Conservation (phyloP, 1,284 basidiomycete genomes). For the Tilletiaria anomala region DNA sequence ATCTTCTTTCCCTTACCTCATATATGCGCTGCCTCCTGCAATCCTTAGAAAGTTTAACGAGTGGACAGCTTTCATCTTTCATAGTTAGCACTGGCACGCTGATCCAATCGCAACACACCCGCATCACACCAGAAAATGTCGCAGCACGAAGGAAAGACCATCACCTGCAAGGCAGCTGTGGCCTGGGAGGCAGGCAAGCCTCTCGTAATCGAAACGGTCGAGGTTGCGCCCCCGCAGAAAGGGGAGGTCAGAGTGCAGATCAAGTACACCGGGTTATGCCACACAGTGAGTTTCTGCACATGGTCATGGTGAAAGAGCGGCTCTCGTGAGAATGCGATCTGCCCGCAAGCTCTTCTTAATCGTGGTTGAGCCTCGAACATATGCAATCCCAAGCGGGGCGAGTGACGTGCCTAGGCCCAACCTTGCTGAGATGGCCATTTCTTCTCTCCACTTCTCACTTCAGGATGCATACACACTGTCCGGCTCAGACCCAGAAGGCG, state of each 20-base stretch:
- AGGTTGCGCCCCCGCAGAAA: conserved; percentile 76
- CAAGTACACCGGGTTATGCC: conserved; percentile 87
- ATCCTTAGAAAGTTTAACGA: no score
- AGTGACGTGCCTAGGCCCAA: not conserved
- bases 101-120: no score
- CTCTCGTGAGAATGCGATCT: no score
- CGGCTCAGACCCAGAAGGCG: conserved; percentile 88
- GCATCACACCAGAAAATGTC: no score
- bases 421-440: not conserved
- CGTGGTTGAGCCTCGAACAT: not conserved
- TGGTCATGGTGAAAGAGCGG: conserved; percentile 15
- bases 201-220: conserved; percentile 75
- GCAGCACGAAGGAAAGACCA: conserved; percentile 17
- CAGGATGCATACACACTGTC: conserved; percentile 84
- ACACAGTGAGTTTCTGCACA: no score
- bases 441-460: not conserved
- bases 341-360: not conserved
- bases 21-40: no score
- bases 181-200: conserved; percentile 89
- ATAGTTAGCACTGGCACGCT: no score
- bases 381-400: not conserved
- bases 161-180: conserved; percentile 55
- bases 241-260: conserved; percentile 89
- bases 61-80: no score
- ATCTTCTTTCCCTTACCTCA: no score